Base-by-base conservation (phyloP, 805 yeast genomes). In the Ogataea pini region DNA sequence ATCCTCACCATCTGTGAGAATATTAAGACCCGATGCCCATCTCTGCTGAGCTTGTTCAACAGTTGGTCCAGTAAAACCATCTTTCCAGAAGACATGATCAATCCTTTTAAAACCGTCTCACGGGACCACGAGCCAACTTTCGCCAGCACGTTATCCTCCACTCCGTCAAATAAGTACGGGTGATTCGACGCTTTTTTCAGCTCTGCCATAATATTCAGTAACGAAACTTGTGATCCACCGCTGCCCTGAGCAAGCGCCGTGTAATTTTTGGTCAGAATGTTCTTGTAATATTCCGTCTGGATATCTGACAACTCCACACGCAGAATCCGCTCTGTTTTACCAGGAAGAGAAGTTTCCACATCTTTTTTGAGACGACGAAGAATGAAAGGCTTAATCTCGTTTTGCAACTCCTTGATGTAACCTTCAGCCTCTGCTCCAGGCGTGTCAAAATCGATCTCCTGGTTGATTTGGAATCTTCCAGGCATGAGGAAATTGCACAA, bases 1-100 rank as follows among this genome's bases (percentile, higher is more conserved):
- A 94, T 90, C 59, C 97, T 76, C 22, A 94, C 99, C 99, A 94
- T 94, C 67, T 94, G 99, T 14, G 95, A 85, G 68, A 94, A 94
- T 51, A 94, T 91, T 48, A 94, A 75, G 3, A 94, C 99, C 54
- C 99, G 77, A 64, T 94, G 99, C 3, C 98, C 98, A 69, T 94
- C 99, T 63, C 87, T 86, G 52, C 83, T 80, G 62, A 94, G 75
- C 54, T 96, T 77, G 3, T 89, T 86, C 51, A 94, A 76, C 33
- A 94, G 73, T 66, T 94, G 91, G 69, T 94, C 99, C 44, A 94
- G 72, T 41, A 94, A 75, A 6, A 94, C 99, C 99, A 94, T 94
- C 65, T 94, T 94, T 60, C 99, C 99, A 7, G 96, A 88, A 14
- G 95, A 88, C 99, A 94, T 94, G 55, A 94, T 88, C 73, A 94